A percentile compares a stretch with the other conserved stretches of the same genome.
These are phyloP conservation scores for Mycena albidolilacea DNA, from an alignment of 768 basidiomycete genomes.

Conservation along the genomic window DNA sequence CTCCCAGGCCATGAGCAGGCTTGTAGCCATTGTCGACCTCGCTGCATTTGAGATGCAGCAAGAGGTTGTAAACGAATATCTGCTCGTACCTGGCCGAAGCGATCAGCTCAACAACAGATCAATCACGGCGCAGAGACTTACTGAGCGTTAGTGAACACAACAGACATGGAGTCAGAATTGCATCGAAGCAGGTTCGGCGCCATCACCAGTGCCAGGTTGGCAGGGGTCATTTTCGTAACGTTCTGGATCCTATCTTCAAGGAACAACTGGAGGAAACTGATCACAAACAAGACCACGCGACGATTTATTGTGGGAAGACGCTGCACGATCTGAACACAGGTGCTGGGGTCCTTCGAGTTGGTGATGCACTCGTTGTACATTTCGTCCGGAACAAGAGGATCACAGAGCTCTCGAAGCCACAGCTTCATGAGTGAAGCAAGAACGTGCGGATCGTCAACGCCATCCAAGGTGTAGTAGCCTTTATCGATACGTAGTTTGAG, in stretches of 20 bases:
- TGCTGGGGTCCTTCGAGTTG: slow-evolving; percentile 73
- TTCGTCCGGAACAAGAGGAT: slow-evolving; percentile 93
- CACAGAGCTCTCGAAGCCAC: slow-evolving; percentile 93
- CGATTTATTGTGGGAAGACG: slow-evolving; percentile 89
- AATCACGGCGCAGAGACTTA: slow-evolving; percentile 58
- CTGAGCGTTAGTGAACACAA: slow-evolving; percentile 95
- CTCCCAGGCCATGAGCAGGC: slow-evolving; percentile 85
- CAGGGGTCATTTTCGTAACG: slow-evolving; percentile 91
- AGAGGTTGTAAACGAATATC: slow-evolving; percentile 87
- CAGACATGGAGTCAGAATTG: slow-evolving; percentile 87
- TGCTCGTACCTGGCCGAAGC: slow-evolving; percentile 80
- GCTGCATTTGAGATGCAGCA: slow-evolving; percentile 83
- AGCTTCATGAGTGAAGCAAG: slow-evolving; percentile 92
- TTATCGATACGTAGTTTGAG: slow-evolving; percentile 92
- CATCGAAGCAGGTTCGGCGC: slow-evolving; percentile 92
- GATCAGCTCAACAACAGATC: slow-evolving; percentile 14
- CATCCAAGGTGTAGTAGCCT: slow-evolving; percentile 92
- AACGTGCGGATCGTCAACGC: slow-evolving; percentile 92
- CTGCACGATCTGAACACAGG: slow-evolving; percentile 81
- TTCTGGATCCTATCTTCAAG: slow-evolving; percentile 80
- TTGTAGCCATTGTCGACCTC: slow-evolving; percentile 84
- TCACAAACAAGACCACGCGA: slow-evolving; percentile 87
- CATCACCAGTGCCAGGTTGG: slow-evolving; percentile 92
- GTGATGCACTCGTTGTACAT: slow-evolving; percentile 93
- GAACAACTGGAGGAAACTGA: slow-evolving; percentile 94